Evolutionary conservation across 139 green algal species (phyloP).

Genomic region (Chlamydomonas asymmetrica): DNA sequence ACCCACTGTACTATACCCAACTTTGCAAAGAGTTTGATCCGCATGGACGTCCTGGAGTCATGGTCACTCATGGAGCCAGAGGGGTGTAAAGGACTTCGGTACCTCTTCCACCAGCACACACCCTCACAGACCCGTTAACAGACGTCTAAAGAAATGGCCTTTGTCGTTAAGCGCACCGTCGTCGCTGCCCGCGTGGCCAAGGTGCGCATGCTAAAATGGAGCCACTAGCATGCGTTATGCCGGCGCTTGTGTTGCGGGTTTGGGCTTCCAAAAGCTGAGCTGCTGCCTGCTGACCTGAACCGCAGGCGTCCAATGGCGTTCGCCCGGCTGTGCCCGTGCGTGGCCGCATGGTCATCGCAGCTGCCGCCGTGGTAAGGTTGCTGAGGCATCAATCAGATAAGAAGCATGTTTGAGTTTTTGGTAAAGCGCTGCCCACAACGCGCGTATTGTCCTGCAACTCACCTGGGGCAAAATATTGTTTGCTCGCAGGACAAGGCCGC

Average conservation of each 20-base stretch:
- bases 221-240: background rate
- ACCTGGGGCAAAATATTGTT: background rate
- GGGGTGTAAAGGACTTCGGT: too few species aligned
- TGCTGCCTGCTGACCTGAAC: background rate
- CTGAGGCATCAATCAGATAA: too few species aligned
- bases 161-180: slow-evolving; percentile 16
- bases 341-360: slow-evolving; percentile 29
- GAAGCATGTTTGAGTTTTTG: background rate
- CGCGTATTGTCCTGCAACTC: background rate
- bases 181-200: background rate
- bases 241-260: background rate
- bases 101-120: too few species aligned
- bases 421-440: background rate
- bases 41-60: too few species aligned
- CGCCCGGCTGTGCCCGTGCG: slow-evolving; percentile 14
- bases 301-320: background rate
- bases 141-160: slow-evolving; percentile 17
- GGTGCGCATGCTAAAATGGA: background rate
- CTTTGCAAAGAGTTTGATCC: too few species aligned
- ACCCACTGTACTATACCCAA: too few species aligned
- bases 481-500: slow-evolving; percentile 71
- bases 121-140: too few species aligned
- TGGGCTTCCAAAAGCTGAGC: background rate
- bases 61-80: too few species aligned
- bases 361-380: slow-evolving; percentile 25